Base-by-base conservation (phyloP, 768 basidiomycete species). In the Lenzites betulinus region DNA sequence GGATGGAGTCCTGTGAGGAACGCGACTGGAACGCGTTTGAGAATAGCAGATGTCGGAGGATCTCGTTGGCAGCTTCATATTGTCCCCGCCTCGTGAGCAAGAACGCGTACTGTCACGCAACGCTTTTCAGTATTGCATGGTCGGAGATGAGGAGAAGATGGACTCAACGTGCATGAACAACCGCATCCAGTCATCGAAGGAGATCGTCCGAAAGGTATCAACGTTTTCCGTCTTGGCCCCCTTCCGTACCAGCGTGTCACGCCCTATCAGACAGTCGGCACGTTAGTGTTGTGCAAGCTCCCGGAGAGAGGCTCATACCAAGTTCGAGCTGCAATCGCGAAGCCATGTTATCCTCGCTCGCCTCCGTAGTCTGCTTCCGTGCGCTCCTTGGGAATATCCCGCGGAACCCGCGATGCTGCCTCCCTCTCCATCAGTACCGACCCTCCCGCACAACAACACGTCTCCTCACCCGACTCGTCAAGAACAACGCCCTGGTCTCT, bases 111-210 rank as follows among this genome's bases (percentile, higher is more conserved):
- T 95, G 64, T n/a, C n/a, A n/a, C 59, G 63, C 12, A 11, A 4
- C n/a, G 7, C 11, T 12, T 3, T n/a, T 2, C 9, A 15, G 15
- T 33, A 33, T 2, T 36, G 12, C 33, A 2, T 1, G 6, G 41
- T 3, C 20, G 5, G n/a, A 25, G 28, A 35, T 18, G 26, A 33
- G 28, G 8, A 39, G 20, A 35, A 43, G 6, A 41, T 15, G 33
- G 35, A 70, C 79, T 50, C 52, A 54, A 93, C 96, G 80, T 95
- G 90, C 78, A 97, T 85, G 70, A 94, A 87, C 41, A 98, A 68
- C 16, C 80, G 78, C 49, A 96, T 71, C 96, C 96, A 99, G 53
- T 90, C 86, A 56, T 90, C 89, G 66, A 93, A 93, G 3, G 79
- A 79, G 36, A 96, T 78, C 0, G 92, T 91, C 12, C 95, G 87